Evolutionary conservation across 495 filamentous ascomycete species (phyloP).

Genomic region (Tuber indicum): DNA sequence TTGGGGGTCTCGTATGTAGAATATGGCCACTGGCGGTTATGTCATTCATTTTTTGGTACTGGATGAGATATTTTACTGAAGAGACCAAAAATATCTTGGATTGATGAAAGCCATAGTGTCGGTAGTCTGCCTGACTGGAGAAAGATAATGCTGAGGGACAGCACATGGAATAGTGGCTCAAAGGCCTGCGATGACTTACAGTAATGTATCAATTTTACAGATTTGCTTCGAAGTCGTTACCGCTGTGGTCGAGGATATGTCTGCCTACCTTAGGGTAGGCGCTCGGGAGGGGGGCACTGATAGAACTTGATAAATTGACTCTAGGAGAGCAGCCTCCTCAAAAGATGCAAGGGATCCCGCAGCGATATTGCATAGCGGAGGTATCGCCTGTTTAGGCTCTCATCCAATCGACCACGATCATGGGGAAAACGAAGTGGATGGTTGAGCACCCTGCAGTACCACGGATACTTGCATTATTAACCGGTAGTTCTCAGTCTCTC

Average conservation of each 20-base stretch:
- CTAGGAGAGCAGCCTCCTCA: neutral
- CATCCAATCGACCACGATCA: neutral
- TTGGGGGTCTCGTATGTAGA: neutral
- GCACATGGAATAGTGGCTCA: neutral
- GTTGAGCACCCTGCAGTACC: neutral
- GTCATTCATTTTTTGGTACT: neutral
- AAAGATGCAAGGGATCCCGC: neutral
- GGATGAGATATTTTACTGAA: neutral
- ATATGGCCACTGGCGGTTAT: neutral
- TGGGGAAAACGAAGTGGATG: neutral
- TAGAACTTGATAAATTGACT: neutral
- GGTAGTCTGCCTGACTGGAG: neutral
- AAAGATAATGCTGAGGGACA: neutral
- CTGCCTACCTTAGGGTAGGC: neutral
- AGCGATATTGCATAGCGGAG: neutral
- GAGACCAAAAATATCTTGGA: neutral
- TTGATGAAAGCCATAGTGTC: neutral
- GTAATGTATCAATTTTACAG: neutral
- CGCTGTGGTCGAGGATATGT: neutral
- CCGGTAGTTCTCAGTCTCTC: no score
- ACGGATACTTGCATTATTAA: neutral
- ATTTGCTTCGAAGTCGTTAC: neutral
- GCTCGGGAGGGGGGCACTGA: neutral
- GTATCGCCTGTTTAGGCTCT: neutral
- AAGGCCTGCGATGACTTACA: neutral